Evolutionary conservation across 306 rosid genomes (phyloP).

Genomic region (Sesbania bispinosa): DNA sequence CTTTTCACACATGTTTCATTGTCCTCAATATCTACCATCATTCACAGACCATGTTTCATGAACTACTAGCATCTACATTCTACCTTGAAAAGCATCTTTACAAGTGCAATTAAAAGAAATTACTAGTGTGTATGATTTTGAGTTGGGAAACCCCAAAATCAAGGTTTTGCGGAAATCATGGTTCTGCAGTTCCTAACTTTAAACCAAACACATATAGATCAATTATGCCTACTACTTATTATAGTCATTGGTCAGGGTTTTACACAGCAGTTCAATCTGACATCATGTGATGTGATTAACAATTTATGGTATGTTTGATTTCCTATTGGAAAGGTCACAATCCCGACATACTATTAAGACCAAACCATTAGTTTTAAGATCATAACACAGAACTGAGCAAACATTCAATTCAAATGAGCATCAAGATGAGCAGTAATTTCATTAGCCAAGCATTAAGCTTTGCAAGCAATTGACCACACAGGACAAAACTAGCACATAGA

Average conservation of each 20-base stretch:
- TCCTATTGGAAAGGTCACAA: too few relatives aligned
- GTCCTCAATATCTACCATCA: background rate
- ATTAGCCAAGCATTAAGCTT: background rate
- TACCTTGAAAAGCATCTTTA: background rate
- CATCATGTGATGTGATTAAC: too few relatives aligned
- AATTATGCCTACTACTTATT: background rate
- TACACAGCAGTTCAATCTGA: too few relatives aligned
- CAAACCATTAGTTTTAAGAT: background rate
- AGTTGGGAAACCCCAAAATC: too few relatives aligned
- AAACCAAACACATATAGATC: too few relatives aligned
- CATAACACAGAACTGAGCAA: background rate
- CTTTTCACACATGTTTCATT: too few relatives aligned
- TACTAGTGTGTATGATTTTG: too few relatives aligned
- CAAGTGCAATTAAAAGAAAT: background rate
- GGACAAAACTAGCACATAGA: background rate
- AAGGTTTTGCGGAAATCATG: too few relatives aligned
- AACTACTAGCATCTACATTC: background rate
- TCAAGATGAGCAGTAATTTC: background rate
- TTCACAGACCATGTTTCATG: background rate
- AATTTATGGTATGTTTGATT: too few relatives aligned
- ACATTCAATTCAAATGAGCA: background rate
- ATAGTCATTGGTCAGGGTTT: too few relatives aligned
- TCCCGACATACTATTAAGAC: too few relatives aligned
- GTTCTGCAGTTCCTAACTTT: too few relatives aligned
- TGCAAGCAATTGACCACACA: slow-evolving; percentile 11